These are phyloP conservation scores for Nemania abortiva DNA, from an alignment of 2,329 filamentous ascomycete species.

Conservation along the genomic window DNA sequence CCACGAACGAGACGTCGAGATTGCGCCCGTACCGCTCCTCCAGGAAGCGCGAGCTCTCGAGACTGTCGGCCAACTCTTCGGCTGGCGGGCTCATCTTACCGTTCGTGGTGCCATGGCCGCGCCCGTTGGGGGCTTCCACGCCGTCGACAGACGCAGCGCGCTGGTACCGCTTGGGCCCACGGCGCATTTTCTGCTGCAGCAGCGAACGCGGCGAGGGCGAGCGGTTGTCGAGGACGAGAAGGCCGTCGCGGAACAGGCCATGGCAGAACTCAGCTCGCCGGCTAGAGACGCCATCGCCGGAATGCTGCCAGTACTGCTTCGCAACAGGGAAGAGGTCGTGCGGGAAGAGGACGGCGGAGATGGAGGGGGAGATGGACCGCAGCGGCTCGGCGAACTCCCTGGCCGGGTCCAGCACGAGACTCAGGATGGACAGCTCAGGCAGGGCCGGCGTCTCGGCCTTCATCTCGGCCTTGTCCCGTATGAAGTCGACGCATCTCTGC, in stretches of 20 bases:
- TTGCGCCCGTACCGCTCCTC: constrained; percentile 96
- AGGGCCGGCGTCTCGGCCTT: constrained; percentile 66
- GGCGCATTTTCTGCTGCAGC: constrained; percentile 59
- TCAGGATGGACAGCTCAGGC: constrained; percentile 66
- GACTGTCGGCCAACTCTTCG: constrained; percentile 55
- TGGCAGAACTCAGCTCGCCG: constrained; percentile 92
- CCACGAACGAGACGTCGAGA: constrained; percentile 81
- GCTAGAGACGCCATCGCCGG: constrained; percentile 91
- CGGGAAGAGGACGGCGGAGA: constrained; percentile 80
- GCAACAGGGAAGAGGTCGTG: constrained; percentile 75
- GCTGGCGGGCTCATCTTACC: constrained; percentile 37
- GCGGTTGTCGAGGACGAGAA: constrained; percentile 58
- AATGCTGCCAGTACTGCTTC: constrained; percentile 98
- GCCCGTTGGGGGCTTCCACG: constrained; percentile 42
- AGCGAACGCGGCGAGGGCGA: constrained; percentile 46
- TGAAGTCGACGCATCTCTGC: constrained; percentile 79
- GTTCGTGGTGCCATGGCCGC: constrained; percentile 31
- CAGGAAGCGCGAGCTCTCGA: constrained; percentile 83
- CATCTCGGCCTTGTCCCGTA: constrained; percentile 69
- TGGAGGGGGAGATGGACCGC: constrained; percentile 66
- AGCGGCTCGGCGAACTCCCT: constrained; percentile 65
- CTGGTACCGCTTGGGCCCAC: constrained; percentile 86
- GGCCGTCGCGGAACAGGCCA: constrained; percentile 75
- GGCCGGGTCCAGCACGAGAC: constrained; percentile 72
- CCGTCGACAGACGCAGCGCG: constrained; percentile 61